phyloP scores from a whole-genome alignment of 2,329 filamentous ascomycete species.

The Colletotrichum viniferum region DNA sequence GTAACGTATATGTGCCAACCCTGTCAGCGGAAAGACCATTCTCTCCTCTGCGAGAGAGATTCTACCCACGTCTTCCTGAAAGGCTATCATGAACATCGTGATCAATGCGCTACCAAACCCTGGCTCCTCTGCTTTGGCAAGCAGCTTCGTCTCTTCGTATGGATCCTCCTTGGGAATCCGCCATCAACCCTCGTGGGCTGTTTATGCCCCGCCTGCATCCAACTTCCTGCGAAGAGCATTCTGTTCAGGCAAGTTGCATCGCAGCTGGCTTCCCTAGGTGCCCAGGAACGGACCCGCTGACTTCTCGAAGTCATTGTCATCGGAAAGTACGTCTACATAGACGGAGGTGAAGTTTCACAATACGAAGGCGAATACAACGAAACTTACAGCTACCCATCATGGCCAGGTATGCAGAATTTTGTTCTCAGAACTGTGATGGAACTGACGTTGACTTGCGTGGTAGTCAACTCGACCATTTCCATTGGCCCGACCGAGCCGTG shows the following conservation, averaged over 20 bases:
- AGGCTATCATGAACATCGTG: neutral
- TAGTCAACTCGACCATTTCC: neutral
- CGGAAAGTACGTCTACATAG: neutral
- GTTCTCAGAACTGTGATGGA: neutral
- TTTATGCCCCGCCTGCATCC: neutral
- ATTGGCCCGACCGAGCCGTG: fast-evolving
- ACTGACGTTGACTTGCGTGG: fast-evolving
- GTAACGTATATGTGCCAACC: fast-evolving
- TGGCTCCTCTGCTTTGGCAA: neutral
- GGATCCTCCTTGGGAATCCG: neutral
- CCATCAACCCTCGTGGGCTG: fast-evolving
- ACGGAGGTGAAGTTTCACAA: neutral
- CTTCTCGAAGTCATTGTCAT: neutral
- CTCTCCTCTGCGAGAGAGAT: fast-evolving
- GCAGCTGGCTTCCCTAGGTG: neutral
- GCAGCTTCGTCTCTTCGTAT: neutral
- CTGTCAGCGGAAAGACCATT: fast-evolving
- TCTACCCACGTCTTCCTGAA: neutral
- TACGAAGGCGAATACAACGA: neutral
- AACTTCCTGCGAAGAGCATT: neutral
- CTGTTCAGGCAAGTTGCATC: neutral
- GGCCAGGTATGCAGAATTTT: neutral
- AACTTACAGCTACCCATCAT: neutral
- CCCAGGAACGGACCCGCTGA: neutral
- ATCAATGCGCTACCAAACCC: neutral